A percentile compares a stretch with the other conserved stretches of the same genome.
Evolutionary conservation across 164 flowering plant genomes (phyloP).

Genomic region (Malania oleifera): DNA sequence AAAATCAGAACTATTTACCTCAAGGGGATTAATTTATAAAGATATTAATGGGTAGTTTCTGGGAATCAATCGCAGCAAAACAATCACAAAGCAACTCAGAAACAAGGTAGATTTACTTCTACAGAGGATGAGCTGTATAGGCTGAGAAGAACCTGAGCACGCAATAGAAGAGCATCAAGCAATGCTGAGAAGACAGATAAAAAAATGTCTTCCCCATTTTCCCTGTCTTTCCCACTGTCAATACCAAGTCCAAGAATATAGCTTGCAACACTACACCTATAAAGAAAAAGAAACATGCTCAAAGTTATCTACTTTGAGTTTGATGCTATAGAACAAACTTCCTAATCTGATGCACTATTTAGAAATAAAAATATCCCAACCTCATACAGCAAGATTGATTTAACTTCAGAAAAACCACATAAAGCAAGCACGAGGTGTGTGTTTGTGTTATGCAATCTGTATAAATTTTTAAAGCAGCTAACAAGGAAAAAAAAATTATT

Average conservation of each 20-base stretch:
- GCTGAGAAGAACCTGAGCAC: slow-evolving; percentile 65
- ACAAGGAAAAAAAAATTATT: too few species aligned
- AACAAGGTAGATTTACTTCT: neutral
- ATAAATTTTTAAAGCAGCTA: too few species aligned
- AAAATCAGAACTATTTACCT: too few species aligned
- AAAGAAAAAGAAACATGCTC: slow-evolving; percentile 8
- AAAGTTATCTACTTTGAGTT: slow-evolving; percentile 1
- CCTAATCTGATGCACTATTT: neutral
- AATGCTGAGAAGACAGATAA: slow-evolving; percentile 65
- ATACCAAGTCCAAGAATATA: slow-evolving; percentile 58
- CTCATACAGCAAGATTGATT: neutral
- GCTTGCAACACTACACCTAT: slow-evolving; percentile 78
- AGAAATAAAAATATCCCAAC: neutral
- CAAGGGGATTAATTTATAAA: too few species aligned
- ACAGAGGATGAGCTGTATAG: neutral
- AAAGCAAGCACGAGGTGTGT: too few species aligned
- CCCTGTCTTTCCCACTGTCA: slow-evolving; percentile 28
- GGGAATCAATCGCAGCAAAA: too few species aligned
- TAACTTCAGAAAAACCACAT: neutral
- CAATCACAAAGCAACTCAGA: neutral
- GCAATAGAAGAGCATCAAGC: slow-evolving; percentile 79
- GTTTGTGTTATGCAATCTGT: too few species aligned
- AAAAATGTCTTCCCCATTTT: slow-evolving; percentile 45
- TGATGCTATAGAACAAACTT: neutral
- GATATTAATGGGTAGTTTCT: too few species aligned